Conservation (phyloP, 768 basidiomycete species). For the Tylopilus rubrobrunneus region DNA sequence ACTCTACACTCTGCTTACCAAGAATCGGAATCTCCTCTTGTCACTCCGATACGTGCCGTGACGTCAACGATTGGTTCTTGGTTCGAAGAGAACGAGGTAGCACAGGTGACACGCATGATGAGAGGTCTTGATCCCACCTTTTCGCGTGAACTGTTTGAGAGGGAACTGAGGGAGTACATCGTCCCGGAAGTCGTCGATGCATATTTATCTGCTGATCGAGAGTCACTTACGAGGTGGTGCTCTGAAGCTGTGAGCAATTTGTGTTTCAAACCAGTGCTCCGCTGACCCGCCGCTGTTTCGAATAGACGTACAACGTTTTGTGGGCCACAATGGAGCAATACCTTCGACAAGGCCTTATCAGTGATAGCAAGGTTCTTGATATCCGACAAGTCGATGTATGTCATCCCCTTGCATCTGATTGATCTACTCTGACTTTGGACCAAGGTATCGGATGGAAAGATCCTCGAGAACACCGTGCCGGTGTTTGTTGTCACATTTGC, state of each 20-base stretch:
- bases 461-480: slow-evolving; percentile 86
- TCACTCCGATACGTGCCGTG: slow-evolving; percentile 75
- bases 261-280: neutral
- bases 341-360: slow-evolving; percentile 82
- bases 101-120: slow-evolving; percentile 88
- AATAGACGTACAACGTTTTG: slow-evolving; percentile 92
- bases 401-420: slow-evolving; percentile 8
- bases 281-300: neutral
- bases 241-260: slow-evolving; percentile 78
- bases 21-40: slow-evolving; percentile 90
- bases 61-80: slow-evolving; percentile 83
- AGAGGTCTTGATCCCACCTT: slow-evolving; percentile 86
- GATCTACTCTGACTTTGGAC: slow-evolving; percentile 1
- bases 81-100: slow-evolving; percentile 98
- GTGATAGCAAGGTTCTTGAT: slow-evolving; percentile 92
- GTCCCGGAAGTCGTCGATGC: slow-evolving; percentile 97
- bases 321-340: slow-evolving; percentile 98
- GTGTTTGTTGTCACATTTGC: slow-evolving; percentile 89
- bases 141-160: slow-evolving; percentile 79
- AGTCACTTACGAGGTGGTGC: slow-evolving; percentile 86
- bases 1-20: slow-evolving; percentile 70
- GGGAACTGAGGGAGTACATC: slow-evolving; percentile 93
- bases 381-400: slow-evolving; percentile 96
- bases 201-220: slow-evolving; percentile 86
- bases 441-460: slow-evolving; percentile 80